These are phyloP conservation scores for Lentinus polychrous DNA, from an alignment of 1,284 basidiomycete genomes.

Conservation along the genomic window DNA sequence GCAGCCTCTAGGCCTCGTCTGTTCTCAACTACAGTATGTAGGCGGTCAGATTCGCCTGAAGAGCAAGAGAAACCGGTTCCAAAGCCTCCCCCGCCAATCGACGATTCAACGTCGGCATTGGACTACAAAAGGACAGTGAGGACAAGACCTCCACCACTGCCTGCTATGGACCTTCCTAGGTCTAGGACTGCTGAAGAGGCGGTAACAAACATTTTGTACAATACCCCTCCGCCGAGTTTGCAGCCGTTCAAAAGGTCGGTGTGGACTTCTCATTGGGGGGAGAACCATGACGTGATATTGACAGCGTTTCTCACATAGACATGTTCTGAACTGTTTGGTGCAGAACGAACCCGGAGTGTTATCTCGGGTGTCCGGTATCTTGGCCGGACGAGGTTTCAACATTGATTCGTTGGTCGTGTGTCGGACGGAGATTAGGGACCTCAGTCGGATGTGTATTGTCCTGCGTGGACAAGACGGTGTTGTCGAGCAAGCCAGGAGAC, in stretches of 20 bases:
- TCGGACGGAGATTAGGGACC: constrained; percentile 94
- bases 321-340: constrained; percentile 96
- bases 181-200: constrained; percentile 86
- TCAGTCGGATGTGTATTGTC: constrained; percentile 98
- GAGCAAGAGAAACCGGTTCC: constrained; percentile 13
- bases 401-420: constrained; percentile 99
- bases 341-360: constrained; percentile 99
- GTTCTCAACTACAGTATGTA: constrained; percentile 1
- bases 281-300: not conserved
- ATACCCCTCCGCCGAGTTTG: constrained; percentile 87
- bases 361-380: constrained; percentile 94
- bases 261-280: not conserved
- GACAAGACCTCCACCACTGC: constrained; percentile 71
- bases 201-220: constrained; percentile 93
- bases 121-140: constrained; percentile 84
- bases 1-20: not conserved
- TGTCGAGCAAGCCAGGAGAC: constrained; percentile 92
- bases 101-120: constrained; percentile 89
- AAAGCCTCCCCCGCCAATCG: constrained; percentile 63
- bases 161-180: constrained; percentile 66
- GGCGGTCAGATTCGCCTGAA: constrained; percentile 2
- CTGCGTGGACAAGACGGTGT: constrained; percentile 96
- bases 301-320: constrained; percentile 39
- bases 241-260: constrained; percentile 92
- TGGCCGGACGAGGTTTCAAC: constrained; percentile 97